These are phyloP conservation scores for Pleurotus djamor DNA, from an alignment of 768 basidiomycete species.

Conservation along the genomic window DNA sequence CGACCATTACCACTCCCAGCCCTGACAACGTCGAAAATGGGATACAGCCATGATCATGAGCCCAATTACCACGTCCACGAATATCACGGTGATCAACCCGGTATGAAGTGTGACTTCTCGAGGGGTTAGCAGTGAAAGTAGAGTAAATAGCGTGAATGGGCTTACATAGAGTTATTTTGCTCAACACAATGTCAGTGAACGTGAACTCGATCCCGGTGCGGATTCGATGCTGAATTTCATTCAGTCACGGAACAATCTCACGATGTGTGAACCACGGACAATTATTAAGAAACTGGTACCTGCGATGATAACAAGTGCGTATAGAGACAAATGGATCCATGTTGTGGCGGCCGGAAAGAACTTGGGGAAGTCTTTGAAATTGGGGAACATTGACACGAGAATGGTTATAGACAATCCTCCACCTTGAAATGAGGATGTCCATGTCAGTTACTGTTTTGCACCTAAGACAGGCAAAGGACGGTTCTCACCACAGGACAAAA, in stretches of 20 bases:
- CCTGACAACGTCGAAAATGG: too few species aligned
- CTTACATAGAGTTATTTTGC: slow-evolving; percentile 28
- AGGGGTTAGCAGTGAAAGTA: background rate
- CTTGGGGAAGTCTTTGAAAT: slow-evolving; percentile 23
- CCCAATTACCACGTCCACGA: slow-evolving; percentile 9
- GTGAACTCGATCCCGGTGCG: slow-evolving; percentile 31
- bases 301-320: slow-evolving; percentile 47
- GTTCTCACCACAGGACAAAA: slow-evolving; percentile 25
- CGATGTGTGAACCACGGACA: slow-evolving; percentile 23
- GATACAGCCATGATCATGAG: too few species aligned
- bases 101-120: slow-evolving; percentile 36
- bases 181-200: slow-evolving; percentile 26
- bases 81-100: slow-evolving; percentile 34
- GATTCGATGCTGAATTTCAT: slow-evolving; percentile 12
- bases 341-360: slow-evolving; percentile 29
- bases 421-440: background rate
- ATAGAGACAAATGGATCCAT: slow-evolving; percentile 45
- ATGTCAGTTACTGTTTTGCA: background rate
- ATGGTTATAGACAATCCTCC: slow-evolving; percentile 29
- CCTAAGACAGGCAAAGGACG: too few species aligned
- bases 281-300: slow-evolving; percentile 34
- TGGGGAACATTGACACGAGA: slow-evolving; percentile 19
- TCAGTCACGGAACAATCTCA: background rate
- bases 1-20: too few species aligned
- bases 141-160: background rate